Conservation (phyloP, 192 early-diverging fungal genomes). For the Oehlia diaphana region DNA sequence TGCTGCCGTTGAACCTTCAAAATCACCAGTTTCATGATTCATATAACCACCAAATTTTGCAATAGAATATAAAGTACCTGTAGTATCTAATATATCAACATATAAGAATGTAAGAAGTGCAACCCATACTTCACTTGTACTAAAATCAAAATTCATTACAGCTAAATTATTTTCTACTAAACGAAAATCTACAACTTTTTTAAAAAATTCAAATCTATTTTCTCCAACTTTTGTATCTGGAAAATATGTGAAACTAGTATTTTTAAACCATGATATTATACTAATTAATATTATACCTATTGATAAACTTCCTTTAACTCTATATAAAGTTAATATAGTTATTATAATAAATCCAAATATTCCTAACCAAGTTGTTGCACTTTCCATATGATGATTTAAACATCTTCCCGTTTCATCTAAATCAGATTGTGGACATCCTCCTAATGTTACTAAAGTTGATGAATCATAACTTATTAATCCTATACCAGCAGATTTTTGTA, state of each 20-base stretch:
- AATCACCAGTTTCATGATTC: slow-evolving; percentile 69
- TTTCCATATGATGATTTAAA: slow-evolving; percentile 60
- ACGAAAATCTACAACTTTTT: slow-evolving; percentile 69
- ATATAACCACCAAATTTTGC: slow-evolving; percentile 79
- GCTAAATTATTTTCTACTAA: slow-evolving; percentile 57
- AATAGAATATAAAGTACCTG: slow-evolving; percentile 83
- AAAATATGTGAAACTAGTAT: slow-evolving; percentile 72
- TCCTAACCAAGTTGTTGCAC: slow-evolving; percentile 69
- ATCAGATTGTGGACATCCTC: slow-evolving; percentile 57
- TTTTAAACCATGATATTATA: slow-evolving; percentile 75
- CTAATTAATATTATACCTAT: slow-evolving; percentile 71
- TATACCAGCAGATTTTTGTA: slow-evolving; percentile 79
- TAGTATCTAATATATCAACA: slow-evolving; percentile 86
- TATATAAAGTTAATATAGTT: slow-evolving; percentile 60
- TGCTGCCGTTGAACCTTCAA: slow-evolving; percentile 73
- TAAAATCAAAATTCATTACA: slow-evolving; percentile 63
- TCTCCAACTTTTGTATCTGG: slow-evolving; percentile 64
- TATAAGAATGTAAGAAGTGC: slow-evolving; percentile 84
- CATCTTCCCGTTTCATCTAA: slow-evolving; percentile 58
- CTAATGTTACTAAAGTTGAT: slow-evolving; percentile 68
- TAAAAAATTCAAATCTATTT: slow-evolving; percentile 67
- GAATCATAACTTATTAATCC: slow-evolving; percentile 63
- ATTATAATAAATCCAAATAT: slow-evolving; percentile 77
- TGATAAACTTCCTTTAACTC: slow-evolving; percentile 71
- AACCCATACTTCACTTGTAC: slow-evolving; percentile 67